phyloP scores from a whole-genome alignment of 2,329 filamentous ascomycete genomes.

The Didymella segeticola region DNA sequence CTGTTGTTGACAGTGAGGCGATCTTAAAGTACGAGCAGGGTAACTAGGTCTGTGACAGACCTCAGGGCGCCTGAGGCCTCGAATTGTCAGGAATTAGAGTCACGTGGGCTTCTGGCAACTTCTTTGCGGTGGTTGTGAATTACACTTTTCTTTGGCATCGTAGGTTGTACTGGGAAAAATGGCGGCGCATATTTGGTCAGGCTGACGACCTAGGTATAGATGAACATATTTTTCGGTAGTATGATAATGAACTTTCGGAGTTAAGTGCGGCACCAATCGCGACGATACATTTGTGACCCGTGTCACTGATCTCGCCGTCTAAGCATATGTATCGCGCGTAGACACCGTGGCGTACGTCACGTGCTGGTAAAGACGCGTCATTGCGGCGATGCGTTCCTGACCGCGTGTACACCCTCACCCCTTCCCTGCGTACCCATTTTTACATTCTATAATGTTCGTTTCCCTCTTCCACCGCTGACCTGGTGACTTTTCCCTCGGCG shows the following conservation, averaged over 20 bases:
- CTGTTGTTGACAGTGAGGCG: conserved; percentile 39
- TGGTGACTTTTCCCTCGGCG: neutral
- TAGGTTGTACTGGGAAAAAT: conserved; percentile 2
- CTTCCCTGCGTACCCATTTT: conserved; percentile 5
- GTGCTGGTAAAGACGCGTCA: conserved; percentile 8
- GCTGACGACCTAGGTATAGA: conserved; percentile 8
- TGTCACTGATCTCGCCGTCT: no score
- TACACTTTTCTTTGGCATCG: neutral
- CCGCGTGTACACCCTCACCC: neutral
- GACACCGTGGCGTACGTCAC: no score
- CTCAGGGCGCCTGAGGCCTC: neutral
- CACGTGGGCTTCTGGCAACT: neutral
- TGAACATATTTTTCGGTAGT: conserved; percentile 4
- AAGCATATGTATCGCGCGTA: no score
- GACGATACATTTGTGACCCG: no score
- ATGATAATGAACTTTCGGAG: conserved; percentile 11
- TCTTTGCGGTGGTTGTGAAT: neutral
- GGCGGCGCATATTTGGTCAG: neutral
- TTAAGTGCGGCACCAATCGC: no score
- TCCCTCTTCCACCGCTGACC: neutral
- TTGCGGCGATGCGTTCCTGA: neutral
- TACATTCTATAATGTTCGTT: conserved; percentile 1
- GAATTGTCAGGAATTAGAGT: neutral
- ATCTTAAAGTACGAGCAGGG: conserved; percentile 11
- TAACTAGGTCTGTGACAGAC: neutral